Conservation (phyloP, 805 yeast species). For the Metschnikowia cubensis region DNA sequence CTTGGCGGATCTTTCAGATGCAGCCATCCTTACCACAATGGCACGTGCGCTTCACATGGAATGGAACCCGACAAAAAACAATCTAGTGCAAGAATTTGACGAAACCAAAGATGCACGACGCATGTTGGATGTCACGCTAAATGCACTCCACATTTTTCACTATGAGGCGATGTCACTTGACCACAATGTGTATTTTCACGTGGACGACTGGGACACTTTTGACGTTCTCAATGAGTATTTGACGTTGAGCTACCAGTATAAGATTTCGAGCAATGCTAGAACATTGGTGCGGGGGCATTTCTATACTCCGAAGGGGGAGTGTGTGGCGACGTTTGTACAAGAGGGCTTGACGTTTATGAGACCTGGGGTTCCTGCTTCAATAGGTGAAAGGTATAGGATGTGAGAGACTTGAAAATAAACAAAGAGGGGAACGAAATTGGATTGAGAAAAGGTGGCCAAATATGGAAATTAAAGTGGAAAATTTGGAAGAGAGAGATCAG, state of each 20-base stretch:
- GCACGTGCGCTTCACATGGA: conserved; percentile 39
- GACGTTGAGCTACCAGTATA: conserved; percentile 33
- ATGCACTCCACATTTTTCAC: conserved; percentile 28
- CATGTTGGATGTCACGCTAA: conserved; percentile 15
- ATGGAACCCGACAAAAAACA: conserved; percentile 38
- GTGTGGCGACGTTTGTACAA: conserved; percentile 39
- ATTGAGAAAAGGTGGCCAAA: not conserved
- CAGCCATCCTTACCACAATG: conserved; percentile 38
- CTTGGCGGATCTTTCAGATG: conserved; percentile 35
- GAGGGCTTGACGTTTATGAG: conserved; percentile 37
- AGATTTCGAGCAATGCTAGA: conserved; percentile 31
- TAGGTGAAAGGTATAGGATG: conserved; percentile 5
- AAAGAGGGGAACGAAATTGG: not conserved
- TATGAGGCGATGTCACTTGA: conserved; percentile 45
- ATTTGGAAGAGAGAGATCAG: too few relatives aligned
- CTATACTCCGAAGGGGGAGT: conserved; percentile 27
- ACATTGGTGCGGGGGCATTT: conserved; percentile 37
- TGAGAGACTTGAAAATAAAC: not conserved
- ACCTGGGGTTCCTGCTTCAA: conserved; percentile 21
- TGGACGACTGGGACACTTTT: conserved; percentile 21
- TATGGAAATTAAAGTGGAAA: too few relatives aligned
- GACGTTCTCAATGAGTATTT: conserved; percentile 37
- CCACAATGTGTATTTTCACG: conserved; percentile 42
- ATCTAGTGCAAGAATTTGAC: conserved; percentile 30
- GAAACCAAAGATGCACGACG: conserved; percentile 29